Evolutionary conservation across 257 asterid species (phyloP).

Genomic region (Anisodus acutangulus): DNA sequence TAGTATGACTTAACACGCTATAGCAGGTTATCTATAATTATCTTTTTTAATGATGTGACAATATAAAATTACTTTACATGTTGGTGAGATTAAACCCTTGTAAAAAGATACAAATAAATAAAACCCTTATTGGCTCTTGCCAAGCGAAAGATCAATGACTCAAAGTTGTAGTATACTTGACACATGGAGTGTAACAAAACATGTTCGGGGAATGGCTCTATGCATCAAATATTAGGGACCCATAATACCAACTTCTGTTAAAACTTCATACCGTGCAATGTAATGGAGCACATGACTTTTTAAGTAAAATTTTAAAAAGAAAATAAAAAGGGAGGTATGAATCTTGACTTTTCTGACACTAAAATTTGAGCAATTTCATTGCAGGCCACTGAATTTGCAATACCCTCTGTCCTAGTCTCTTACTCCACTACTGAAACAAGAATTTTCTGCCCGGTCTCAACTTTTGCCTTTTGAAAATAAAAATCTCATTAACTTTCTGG

Average conservation of each 20-base stretch:
- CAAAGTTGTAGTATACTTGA: background rate
- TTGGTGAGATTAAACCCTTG: too few relatives aligned
- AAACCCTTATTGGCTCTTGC: too few relatives aligned
- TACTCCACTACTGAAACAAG: background rate
- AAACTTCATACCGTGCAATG: background rate
- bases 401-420: background rate
- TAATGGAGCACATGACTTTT: background rate
- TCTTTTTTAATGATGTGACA: too few relatives aligned
- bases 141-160: too few relatives aligned
- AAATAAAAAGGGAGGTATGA: background rate
- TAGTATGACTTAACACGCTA: too few relatives aligned
- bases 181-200: slow-evolving; percentile 17
- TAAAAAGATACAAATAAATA: too few relatives aligned
- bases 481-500: background rate
- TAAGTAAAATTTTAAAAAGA: background rate
- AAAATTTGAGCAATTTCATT: background rate
- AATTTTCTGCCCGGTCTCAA: background rate
- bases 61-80: too few relatives aligned
- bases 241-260: background rate
- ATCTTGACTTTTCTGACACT: background rate
- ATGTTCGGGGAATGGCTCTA: background rate
- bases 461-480: background rate
- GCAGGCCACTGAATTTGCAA: background rate
- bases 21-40: too few relatives aligned
- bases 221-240: background rate